Evolutionary conservation across 2,329 filamentous ascomycete genomes (phyloP).

Genomic region (Sarocladium strictum): DNA sequence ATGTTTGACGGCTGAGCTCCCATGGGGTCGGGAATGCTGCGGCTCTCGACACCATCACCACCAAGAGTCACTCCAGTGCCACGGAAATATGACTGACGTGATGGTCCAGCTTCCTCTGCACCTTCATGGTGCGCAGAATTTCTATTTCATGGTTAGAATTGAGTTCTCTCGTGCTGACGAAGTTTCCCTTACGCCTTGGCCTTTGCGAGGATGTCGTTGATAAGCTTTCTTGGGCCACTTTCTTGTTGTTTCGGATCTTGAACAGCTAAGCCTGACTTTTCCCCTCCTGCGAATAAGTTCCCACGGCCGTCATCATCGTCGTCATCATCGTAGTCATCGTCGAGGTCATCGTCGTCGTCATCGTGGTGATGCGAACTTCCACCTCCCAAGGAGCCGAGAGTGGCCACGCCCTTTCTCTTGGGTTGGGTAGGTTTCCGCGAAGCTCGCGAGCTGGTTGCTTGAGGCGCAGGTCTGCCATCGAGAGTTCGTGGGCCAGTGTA

Average conservation of each 20-base stretch:
- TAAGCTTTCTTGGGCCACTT: conserved; percentile 46
- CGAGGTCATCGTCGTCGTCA: conserved; percentile 53
- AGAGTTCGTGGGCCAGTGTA: conserved; percentile 59
- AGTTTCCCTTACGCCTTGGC: conserved; percentile 47
- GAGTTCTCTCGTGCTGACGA: too few species aligned
- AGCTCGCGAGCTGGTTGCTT: conserved; percentile 22
- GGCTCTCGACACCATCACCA: conserved; percentile 68
- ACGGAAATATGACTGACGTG: conserved; percentile 52
- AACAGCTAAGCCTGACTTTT: conserved; percentile 70
- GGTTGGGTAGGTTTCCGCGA: conserved; percentile 32
- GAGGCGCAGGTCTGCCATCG: conserved; percentile 54
- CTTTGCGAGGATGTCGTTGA: conserved; percentile 59
- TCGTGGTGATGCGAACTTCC: conserved; percentile 40
- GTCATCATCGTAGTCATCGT: conserved; percentile 49
- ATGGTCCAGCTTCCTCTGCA: conserved; percentile 40
- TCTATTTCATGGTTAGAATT: conserved; percentile 30
- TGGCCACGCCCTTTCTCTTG: conserved; percentile 58
- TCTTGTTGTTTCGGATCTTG: conserved; percentile 52
- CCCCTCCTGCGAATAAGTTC: conserved; percentile 77
- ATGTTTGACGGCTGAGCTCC: conserved; percentile 20
- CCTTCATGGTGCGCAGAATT: conserved; percentile 54
- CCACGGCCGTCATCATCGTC: conserved; percentile 52
- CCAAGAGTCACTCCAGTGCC: conserved; percentile 72
- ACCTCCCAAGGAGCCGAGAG: conserved; percentile 49
- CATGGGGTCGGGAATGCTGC: conserved; percentile 57